phyloP scores from a whole-genome alignment of 2,329 filamentous ascomycete species.

The Chalaropsis thielavioides region DNA sequence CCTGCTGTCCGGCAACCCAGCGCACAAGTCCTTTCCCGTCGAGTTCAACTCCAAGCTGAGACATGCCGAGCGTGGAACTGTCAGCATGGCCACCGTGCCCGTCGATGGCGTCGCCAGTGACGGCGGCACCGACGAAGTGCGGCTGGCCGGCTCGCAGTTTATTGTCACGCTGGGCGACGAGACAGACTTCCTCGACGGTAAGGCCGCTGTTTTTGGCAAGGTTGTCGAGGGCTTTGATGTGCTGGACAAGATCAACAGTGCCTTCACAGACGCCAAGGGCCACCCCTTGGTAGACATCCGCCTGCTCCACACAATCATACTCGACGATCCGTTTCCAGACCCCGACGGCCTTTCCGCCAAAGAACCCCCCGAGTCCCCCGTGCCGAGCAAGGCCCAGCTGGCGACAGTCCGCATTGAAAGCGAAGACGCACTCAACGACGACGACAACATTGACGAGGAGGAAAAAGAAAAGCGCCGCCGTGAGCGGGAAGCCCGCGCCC shows the following conservation, averaged over 20 bases:
- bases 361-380: slow-evolving; percentile 65
- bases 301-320: slow-evolving; percentile 78
- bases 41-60: slow-evolving; percentile 77
- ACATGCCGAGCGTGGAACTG: slow-evolving; percentile 76
- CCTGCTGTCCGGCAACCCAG: slow-evolving; percentile 48
- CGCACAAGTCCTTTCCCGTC: slow-evolving; percentile 66
- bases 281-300: slow-evolving; percentile 87
- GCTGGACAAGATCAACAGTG: slow-evolving; percentile 80
- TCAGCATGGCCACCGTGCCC: slow-evolving; percentile 92
- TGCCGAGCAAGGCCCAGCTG: slow-evolving; percentile 70
- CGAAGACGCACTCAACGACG: slow-evolving; percentile 65
- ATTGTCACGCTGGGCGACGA: slow-evolving; percentile 82
- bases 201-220: slow-evolving; percentile 87
- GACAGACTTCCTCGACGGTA: slow-evolving; percentile 80
- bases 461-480: slow-evolving; percentile 64
- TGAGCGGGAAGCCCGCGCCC: slow-evolving; percentile 81
- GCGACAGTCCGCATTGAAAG: slow-evolving; percentile 85
- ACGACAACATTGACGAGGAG: slow-evolving; percentile 59
- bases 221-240: slow-evolving; percentile 93
- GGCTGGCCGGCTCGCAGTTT: slow-evolving; percentile 82
- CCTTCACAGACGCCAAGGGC: slow-evolving; percentile 75
- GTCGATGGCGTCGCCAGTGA: slow-evolving; percentile 60
- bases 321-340: slow-evolving; percentile 87
- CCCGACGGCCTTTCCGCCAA: slow-evolving; percentile 48
- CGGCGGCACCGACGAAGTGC: slow-evolving; percentile 60